Base-by-base conservation (phyloP, 2,329 filamentous ascomycete genomes). In the Penicillium sp. region DNA sequence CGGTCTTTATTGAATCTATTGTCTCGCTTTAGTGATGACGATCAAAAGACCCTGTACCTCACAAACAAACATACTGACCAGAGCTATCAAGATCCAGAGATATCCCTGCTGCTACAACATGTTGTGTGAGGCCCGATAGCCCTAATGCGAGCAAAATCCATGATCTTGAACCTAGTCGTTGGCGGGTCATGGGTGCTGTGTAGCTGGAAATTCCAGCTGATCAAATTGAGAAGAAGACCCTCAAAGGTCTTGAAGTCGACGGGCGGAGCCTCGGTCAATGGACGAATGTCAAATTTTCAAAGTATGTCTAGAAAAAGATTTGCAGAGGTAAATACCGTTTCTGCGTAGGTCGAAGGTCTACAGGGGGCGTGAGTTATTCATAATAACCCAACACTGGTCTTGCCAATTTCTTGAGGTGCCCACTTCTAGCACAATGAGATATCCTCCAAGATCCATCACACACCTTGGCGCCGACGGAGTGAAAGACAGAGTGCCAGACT, bases 1-100 rank as follows among this genome's bases (percentile, higher is more conserved):
- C 79, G 55, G 71, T 65, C 60, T 80, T 82, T 62, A 84, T 80
- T 1, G 80, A 82, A 15, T 75, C 81, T 76, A 48, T n/a, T 15
- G 20, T 34, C 1, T 2, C 14, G 7, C 22, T 5, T 64, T 39
- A 63, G 55, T 31, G 11, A 22, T 14, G 8, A 17, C 10, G 3
- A 17, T n/a, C 7, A 28, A 6, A 47, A 14, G 15, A 12, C n/a
- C 5, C 11, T 37, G 8, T 11, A 6, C 14, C 12, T 34, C 39
- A 50, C 8, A 4, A 14, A 17, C 1, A 6, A 31, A 14, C n/a
- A 39, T 48, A 52, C 53, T 22, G 22, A 63, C 61, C 61, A 14
- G 50, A 2, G 28, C 45, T 61, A n/a, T 51, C 55, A 17, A 59
- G 41, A 38, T 63, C 55, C 22, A 63, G 15, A 7, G 54, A 20